Evolutionary conservation across 495 filamentous ascomycete species (phyloP), one percentile per base, ranked within the genome.

Genomic region (Mytilinidion resinicola): DNA sequence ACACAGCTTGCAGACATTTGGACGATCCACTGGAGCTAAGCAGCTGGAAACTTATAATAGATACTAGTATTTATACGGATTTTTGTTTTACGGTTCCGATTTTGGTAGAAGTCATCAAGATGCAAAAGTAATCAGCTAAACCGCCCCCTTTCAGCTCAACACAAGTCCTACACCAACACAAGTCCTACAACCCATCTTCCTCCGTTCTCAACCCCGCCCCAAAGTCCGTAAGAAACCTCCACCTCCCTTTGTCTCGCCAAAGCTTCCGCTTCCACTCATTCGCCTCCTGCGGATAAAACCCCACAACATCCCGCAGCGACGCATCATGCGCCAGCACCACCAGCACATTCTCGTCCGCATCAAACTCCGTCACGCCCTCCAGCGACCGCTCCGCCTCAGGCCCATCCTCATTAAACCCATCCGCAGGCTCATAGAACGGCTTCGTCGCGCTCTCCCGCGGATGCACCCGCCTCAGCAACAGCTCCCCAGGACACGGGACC

Each of bases 401-500:
- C 21, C 21, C 21, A 30, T 49, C 46, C 14, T 49, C 15, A 15
- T 15, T 15, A 2, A 46, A 7, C 2, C 7, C 53, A 21, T 46
- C 20, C 7, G 64, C 37, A 14, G 72, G 60, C 8, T 63, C 47
- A 53, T 73, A 78, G 51, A 78, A 73, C 0, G 75, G 64, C 19
- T 60, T 57, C 6, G 61, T 62, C 9, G 56, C 56, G 12, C 58
- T 55, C 0, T 62, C 62, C 4, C 58, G 51, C n/a, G 64, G 55
- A 17, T 58, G 69, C 0, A 74, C 33, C 20, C 54, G 14, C 25
- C 25, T 2, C 9, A 69, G 64, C 57, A 80, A 77, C 4, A 74
- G 41, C n/a, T 66, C 61, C 8, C 73, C 76, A 0, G 72, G 73
- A 39, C 77, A 79, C 12, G 67, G 25, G 6, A 30, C 6, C 25